Evolutionary conservation across 345 rosid species (phyloP).

Genomic region (Cochlearia excelsa): DNA sequence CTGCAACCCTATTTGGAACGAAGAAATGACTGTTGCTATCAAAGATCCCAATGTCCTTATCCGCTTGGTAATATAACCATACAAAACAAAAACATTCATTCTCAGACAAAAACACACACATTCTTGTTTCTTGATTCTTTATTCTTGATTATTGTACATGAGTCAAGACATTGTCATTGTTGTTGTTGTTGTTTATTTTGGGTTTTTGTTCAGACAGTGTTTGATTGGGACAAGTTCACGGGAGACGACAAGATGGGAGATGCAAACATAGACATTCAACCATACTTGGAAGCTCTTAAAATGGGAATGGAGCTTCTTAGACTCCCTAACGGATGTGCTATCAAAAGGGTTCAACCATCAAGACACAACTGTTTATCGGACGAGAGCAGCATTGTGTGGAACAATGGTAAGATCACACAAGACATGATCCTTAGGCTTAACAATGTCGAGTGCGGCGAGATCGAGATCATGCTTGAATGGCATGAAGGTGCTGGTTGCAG

Average conservation of each 20-base stretch:
- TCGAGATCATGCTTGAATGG: slow-evolving; percentile 70
- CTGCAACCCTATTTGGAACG: slow-evolving; percentile 85
- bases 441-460: slow-evolving; percentile 68
- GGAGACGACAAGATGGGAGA: slow-evolving; percentile 87
- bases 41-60: slow-evolving; percentile 49
- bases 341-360: slow-evolving; percentile 52
- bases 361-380: slow-evolving; percentile 52
- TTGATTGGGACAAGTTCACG: slow-evolving; percentile 67
- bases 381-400: slow-evolving; percentile 56
- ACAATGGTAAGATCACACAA: slow-evolving; percentile 56
- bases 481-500: slow-evolving; percentile 51
- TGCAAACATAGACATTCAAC: slow-evolving; percentile 60
- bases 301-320: slow-evolving; percentile 47
- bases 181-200: slow-evolving; percentile 1
- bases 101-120: neutral
- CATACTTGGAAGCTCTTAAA: slow-evolving; percentile 52
- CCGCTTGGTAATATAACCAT: slow-evolving; percentile 40
- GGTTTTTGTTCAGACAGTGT: slow-evolving; percentile 53
- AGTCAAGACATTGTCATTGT: neutral
- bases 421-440: slow-evolving; percentile 52
- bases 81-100: no score
- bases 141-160: no score
- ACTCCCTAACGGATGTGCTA: slow-evolving; percentile 55
- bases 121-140: no score
- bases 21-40: slow-evolving; percentile 71